Conservation (phyloP, 106 monocot genomes). For the Dioscorea dumetorum region DNA sequence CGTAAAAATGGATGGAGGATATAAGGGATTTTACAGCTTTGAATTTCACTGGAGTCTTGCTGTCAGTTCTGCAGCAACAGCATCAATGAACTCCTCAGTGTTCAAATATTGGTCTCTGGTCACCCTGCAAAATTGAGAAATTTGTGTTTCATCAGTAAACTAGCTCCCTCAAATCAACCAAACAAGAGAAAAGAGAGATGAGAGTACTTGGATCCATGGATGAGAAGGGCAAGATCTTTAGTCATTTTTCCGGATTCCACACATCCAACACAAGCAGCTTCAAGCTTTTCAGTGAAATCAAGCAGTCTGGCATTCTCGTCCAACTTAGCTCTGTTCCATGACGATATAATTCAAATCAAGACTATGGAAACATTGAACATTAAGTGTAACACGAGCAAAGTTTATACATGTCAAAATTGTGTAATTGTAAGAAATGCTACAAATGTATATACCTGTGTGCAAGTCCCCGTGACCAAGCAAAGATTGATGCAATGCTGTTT, state of each 20-base stretch:
- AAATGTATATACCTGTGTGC: slow-evolving; percentile 50
- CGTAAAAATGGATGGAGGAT: neutral
- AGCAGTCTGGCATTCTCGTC: slow-evolving; percentile 59
- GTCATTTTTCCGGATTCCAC: slow-evolving; percentile 96
- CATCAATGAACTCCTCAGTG: slow-evolving; percentile 80
- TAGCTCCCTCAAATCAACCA: too few relatives aligned
- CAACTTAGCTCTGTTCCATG: slow-evolving; percentile 68
- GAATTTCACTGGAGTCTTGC: slow-evolving; percentile 37
- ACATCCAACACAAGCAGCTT: slow-evolving; percentile 73
- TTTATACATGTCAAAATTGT: too few relatives aligned
- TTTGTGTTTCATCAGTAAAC: too few relatives aligned
- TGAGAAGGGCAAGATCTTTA: slow-evolving; percentile 85
- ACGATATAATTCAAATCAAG: neutral
- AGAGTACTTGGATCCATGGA: slow-evolving; percentile 76
- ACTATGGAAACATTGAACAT: too few relatives aligned
- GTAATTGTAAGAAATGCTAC: too few relatives aligned
- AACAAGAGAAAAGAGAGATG: neutral
- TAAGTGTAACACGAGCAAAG: too few relatives aligned
- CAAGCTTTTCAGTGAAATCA: slow-evolving; percentile 71
- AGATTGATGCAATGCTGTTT: slow-evolving; percentile 96
- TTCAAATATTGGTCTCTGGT: slow-evolving; percentile 50
- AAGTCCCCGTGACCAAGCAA: slow-evolving; percentile 87
- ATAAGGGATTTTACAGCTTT: slow-evolving; percentile 46
- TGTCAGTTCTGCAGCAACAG: slow-evolving; percentile 52
- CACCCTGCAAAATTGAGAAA: slow-evolving; percentile 29